phyloP scores from a whole-genome alignment of 352 stramenopile genomes.

The Globisporangium iwayamae region DNA sequence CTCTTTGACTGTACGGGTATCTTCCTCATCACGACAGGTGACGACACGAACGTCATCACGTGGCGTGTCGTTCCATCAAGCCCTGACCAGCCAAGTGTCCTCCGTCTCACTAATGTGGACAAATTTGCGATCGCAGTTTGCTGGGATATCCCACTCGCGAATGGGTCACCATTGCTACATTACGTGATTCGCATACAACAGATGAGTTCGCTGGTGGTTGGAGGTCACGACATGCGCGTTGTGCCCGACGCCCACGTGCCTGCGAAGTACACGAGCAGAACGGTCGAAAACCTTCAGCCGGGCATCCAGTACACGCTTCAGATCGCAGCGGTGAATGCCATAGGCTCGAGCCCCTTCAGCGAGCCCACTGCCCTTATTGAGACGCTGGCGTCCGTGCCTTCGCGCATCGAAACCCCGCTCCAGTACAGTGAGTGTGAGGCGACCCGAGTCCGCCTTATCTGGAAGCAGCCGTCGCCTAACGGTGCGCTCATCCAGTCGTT shows the following conservation, averaged over 20 bases:
- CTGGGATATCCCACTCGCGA: conserved; percentile 51
- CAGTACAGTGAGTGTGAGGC: conserved; percentile 31
- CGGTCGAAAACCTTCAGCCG: conserved; percentile 43
- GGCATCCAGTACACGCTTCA: conserved; percentile 50
- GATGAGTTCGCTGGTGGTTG: conserved; percentile 26
- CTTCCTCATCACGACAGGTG: conserved; percentile 48
- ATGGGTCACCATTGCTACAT: conserved; percentile 48
- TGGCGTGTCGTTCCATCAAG: conserved; percentile 51
- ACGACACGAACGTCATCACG: conserved; percentile 44
- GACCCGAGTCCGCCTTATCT: conserved; percentile 42
- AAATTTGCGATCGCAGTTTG: conserved; percentile 46
- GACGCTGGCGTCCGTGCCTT: conserved; percentile 63
- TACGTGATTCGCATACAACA: conserved; percentile 49
- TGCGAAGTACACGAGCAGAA: conserved; percentile 40
- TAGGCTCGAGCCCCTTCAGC: conserved; percentile 50
- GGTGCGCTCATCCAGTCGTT: conserved; percentile 48
- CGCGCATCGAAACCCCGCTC: conserved; percentile 37
- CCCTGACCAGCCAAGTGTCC: conserved; percentile 34
- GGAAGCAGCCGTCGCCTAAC: conserved; percentile 51
- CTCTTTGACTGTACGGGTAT: conserved; percentile 42
- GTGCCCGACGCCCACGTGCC: conserved; percentile 34
- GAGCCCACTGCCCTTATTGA: conserved; percentile 32
- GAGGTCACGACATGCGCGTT: conserved; percentile 21
- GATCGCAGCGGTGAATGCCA: conserved; percentile 51
- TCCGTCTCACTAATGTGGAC: conserved; percentile 26